Base-by-base conservation (phyloP, 352 stramenopile species). In the Pythium aquatile region DNA sequence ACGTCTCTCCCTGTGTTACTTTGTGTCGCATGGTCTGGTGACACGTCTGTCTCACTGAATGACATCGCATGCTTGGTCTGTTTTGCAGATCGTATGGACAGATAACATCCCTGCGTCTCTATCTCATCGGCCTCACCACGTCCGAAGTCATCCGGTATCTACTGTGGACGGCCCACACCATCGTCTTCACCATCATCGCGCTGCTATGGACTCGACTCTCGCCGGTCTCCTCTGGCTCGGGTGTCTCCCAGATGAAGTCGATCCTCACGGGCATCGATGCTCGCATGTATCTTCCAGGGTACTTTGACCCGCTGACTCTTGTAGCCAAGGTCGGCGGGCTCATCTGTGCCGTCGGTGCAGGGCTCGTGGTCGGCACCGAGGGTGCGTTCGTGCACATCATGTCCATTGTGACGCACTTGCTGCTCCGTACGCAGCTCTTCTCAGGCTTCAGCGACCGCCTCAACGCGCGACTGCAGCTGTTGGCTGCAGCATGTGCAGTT, bases 361-460 rank as follows among this genome's bases (percentile, higher is more conserved):
- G 97, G 3, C 83, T 99, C 13, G 87, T 98, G 26, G 91, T 99
- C 2, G 98, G 98, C 58, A 99, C 98, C 9, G 98, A 99, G 77
- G 98, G 98, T 32, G 96, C 98, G 1, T 99, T 99, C 83, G 96
- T 99, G n/a, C 96, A 99, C 79, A 96, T 98, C 63, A 94, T 95
- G 75, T 95, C 87, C 30, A 96, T 96, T 58, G 78, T 98, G 44
- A 94, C 93, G 26, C 88, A 98, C 65, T 82, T 96, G 47, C 68
- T 98, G 40, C 90, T 98, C 63, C 81, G 83, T 40, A 77, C 82
- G 2, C 70, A 74, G 0, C 63, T 85, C 42, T 98, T 98, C 61
- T 49, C 64, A 8, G 71, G 72, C 20, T 92, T 97, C 60, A 89
- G 85, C 60, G 63, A 81, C n/a, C 80, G 78, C 11, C 75, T 90